Base-by-base conservation (phyloP, 1,139 yeast species). In the Diutina ranongensis region DNA sequence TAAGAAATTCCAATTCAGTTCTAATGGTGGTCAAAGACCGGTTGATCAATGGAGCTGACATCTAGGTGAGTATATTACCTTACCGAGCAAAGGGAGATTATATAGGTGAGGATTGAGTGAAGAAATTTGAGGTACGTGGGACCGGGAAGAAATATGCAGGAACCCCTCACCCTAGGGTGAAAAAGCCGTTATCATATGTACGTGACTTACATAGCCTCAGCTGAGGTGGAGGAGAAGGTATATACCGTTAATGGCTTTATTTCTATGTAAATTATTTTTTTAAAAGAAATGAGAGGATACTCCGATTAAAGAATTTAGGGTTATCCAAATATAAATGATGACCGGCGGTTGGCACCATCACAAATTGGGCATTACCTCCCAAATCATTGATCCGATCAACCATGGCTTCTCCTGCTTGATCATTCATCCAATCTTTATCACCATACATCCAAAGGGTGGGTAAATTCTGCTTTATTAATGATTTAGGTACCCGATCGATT, bases 311-410 rank as follows among this genome's bases (percentile, higher is more conserved):
- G 2, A 25, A 25, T 5, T 52, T 54, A 4, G 83, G 80, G 52
- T 86, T 85, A 58, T 86, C 95, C 49, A 86, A 63, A 55, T 84
- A 84, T 47, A 86, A 60, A 60, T 86, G 92, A 57, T 86, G 95
- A 0, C 95, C 51, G n/a, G 57, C 52, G 9, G 46, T 52, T 40
- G 44, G 51, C 49, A 20, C 47, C 41, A 45, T 25, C 4, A 54
- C 53, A 20, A 52, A 46, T 12, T 12, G 19, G 4, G 20, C 12
- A 10, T 49, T 46, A 5, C 51, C 49, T 0, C 71, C 54, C 45
- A 67, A 54, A n/a, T 55, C 48, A 49, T 70, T 70, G 45, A 69
- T 68, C 48, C 68, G 74, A 27, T 62, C 53, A 2, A 60, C 59
- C 63, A 67, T 65, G 49, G 67, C 70, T 41, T 55, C 49, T 2